These are phyloP conservation scores for Tulasnella sp. DNA, from an alignment of 768 basidiomycete species.

Conservation along the genomic window DNA sequence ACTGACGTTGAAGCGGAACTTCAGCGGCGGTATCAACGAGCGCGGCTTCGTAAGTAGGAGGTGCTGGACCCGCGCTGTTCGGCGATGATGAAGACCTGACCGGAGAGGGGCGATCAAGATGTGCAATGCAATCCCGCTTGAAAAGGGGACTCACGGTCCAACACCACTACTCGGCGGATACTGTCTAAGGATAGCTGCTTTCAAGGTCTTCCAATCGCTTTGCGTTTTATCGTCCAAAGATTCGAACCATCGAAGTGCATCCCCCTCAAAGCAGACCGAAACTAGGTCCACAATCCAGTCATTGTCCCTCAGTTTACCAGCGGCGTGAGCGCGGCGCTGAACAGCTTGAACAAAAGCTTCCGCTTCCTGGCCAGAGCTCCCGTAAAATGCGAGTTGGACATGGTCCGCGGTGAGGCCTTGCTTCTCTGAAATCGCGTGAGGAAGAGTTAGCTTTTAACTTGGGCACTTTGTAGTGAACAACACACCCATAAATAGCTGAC, in stretches of 20 bases:
- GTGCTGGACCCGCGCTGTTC: neutral
- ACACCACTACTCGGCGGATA: neutral
- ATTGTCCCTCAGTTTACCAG: neutral
- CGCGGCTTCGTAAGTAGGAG: neutral
- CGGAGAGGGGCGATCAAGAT: neutral
- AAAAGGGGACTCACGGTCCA: neutral
- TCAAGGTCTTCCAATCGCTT: neutral
- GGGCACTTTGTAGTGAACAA: neutral
- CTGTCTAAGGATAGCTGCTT: neutral
- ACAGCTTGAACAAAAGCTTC: neutral
- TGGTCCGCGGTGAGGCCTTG: neutral
- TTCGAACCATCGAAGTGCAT: neutral
- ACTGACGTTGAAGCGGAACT: too few relatives aligned
- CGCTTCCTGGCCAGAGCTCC: neutral
- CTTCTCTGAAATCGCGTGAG: neutral
- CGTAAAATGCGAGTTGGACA: neutral
- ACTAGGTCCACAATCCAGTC: neutral
- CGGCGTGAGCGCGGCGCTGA: neutral
- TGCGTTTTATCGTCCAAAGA: neutral
- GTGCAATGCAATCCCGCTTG: too few relatives aligned
- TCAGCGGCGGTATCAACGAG: neutral
- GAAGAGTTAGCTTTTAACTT: neutral
- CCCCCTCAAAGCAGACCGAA: neutral
- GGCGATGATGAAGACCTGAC: neutral
- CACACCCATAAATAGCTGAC: neutral